phyloP scores from a whole-genome alignment of 2,329 filamentous ascomycete genomes.

The Aspergillus ochraceoroseus region DNA sequence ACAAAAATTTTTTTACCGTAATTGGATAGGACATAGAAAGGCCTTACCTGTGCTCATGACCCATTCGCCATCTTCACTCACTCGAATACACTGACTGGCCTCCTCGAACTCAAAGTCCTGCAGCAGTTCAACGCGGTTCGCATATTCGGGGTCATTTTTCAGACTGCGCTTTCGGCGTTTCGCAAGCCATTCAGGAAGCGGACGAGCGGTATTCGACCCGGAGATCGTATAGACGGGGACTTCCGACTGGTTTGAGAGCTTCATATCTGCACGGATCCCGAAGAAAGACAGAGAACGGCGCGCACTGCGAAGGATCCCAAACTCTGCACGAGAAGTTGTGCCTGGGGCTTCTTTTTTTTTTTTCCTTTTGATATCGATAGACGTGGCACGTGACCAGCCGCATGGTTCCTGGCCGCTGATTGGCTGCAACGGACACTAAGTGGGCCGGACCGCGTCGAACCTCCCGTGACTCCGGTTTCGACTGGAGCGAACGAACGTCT shows the following conservation, averaged over 20 bases:
- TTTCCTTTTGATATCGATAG: conserved; percentile 26
- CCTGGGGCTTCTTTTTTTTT: conserved; percentile 8
- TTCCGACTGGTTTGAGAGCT: conserved; percentile 61
- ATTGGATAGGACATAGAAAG: neutral
- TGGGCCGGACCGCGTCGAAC: conserved; percentile 29
- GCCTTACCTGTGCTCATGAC: conserved; percentile 80
- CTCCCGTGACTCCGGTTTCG: conserved; percentile 31
- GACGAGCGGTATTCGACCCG: conserved; percentile 78
- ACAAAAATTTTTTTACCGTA: neutral
- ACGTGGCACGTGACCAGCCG: conserved; percentile 11
- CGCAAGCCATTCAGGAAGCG: conserved; percentile 92
- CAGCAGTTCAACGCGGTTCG: conserved; percentile 86
- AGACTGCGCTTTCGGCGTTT: conserved; percentile 82
- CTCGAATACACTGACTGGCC: conserved; percentile 80
- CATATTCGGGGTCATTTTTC: conserved; percentile 88
- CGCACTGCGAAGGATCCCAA: conserved; percentile 4
- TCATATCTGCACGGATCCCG: conserved; percentile 36
- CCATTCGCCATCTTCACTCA: conserved; percentile 96
- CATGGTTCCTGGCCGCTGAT: no score
- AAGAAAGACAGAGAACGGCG: conserved; percentile 9
- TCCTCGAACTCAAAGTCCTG: conserved; percentile 98
- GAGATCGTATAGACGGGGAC: conserved; percentile 94
- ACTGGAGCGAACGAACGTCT: conserved; percentile 14
- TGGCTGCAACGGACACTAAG: no score
- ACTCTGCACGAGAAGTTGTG: conserved; percentile 12